Evolutionary conservation across 73 alveolate species (phyloP).

Genomic region (Effrenium voratum): DNA sequence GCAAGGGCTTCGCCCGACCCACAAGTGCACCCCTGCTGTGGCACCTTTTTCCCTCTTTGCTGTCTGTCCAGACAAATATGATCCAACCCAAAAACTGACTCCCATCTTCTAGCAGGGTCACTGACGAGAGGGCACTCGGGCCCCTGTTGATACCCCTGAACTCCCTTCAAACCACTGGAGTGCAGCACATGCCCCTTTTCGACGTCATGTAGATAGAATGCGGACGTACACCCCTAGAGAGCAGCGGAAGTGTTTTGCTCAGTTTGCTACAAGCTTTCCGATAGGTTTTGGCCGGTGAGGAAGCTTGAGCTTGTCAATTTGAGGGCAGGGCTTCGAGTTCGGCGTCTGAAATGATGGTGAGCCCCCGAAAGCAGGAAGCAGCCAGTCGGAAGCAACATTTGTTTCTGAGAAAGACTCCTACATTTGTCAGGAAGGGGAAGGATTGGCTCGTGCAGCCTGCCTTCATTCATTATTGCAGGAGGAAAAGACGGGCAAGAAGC

Average conservation of each 20-base stretch:
- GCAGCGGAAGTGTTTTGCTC: too few relatives aligned
- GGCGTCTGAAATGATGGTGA: background rate
- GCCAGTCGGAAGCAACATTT: background rate
- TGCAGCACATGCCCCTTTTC: background rate
- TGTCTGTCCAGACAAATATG: background rate
- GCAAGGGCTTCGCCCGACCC: background rate
- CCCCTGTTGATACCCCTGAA: background rate
- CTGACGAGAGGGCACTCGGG: background rate
- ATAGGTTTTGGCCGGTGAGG: too few relatives aligned
- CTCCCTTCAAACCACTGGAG: too few relatives aligned
- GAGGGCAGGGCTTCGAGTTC: too few relatives aligned
- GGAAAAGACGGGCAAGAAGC: slow-evolving; percentile 55
- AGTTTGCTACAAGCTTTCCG: too few relatives aligned
- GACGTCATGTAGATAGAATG: too few relatives aligned
- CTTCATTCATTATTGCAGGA: background rate
- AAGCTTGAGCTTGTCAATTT: background rate
- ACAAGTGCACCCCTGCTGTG: background rate
- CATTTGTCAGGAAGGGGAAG: background rate
- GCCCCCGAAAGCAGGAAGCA: background rate
- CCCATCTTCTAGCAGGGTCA: background rate
- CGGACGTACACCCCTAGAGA: too few relatives aligned
- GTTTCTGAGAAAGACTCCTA: too few relatives aligned
- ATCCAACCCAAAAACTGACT: background rate
- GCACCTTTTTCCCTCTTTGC: too few relatives aligned
- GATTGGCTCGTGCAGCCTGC: background rate